A percentile compares a stretch with the other conserved stretches of the same genome.
phyloP scores from a whole-genome alignment of 2,329 filamentous ascomycete species.

The Colletotrichum tofieldiae region DNA sequence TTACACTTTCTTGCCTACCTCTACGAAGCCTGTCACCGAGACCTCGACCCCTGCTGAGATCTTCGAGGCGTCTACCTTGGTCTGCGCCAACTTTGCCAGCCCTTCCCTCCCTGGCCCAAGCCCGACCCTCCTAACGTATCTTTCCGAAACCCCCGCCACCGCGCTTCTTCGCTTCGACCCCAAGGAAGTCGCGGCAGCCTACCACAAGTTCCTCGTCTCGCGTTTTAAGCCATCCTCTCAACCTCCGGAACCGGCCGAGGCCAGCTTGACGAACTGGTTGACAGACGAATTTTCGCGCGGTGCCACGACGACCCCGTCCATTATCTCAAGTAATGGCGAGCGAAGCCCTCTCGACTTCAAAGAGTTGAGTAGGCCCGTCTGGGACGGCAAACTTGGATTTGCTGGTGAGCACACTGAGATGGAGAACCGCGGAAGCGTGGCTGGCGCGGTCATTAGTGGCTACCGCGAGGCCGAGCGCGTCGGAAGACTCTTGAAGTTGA shows the following conservation, averaged over 20 bases:
- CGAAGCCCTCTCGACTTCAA: slow-evolving; percentile 41
- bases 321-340: slow-evolving; percentile 35
- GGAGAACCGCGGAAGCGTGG: slow-evolving; percentile 41
- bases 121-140: slow-evolving; percentile 39
- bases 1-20: slow-evolving; percentile 41
- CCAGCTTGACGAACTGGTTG: slow-evolving; percentile 38
- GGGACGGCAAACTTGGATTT: slow-evolving; percentile 37
- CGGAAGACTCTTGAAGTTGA: slow-evolving; percentile 32
- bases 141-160: slow-evolving; percentile 39
- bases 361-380: slow-evolving; percentile 36
- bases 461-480: slow-evolving; percentile 40
- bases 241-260: slow-evolving; percentile 30
- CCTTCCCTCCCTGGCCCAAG: slow-evolving; percentile 32
- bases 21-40: slow-evolving; percentile 34
- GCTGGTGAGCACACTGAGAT: slow-evolving; percentile 42
- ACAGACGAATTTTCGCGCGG: slow-evolving; percentile 40
- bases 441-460: slow-evolving; percentile 38
- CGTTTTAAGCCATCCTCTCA: slow-evolving; percentile 36
- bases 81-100: slow-evolving; percentile 38
- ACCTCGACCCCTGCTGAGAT: slow-evolving; percentile 28
- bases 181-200: slow-evolving; percentile 33
- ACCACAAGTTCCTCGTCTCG: slow-evolving; percentile 37
- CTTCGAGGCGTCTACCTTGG: slow-evolving; percentile 37
- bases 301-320: slow-evolving; percentile 38
- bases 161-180: slow-evolving; percentile 30